Percentiles rank a stretch among this genome's conserved stretches.
Evolutionary conservation across 768 basidiomycete species (phyloP).

Genomic region (Panaeolus papilionaceus): DNA sequence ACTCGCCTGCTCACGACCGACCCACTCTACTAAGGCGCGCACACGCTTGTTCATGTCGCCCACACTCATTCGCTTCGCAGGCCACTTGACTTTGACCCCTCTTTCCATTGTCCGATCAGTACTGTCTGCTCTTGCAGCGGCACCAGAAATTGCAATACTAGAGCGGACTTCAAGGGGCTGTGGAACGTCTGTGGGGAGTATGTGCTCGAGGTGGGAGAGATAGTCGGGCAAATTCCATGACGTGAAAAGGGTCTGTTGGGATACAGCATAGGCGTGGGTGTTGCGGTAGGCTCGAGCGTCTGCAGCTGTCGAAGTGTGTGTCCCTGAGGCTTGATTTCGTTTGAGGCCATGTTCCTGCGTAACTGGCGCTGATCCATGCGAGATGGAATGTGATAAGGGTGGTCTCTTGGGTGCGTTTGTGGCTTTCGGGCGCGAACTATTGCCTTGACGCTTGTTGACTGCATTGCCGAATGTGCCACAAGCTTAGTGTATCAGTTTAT

Average conservation of each 20-base stretch:
- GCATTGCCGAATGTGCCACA: constrained; percentile 26
- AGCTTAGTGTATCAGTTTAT: constrained; percentile 17
- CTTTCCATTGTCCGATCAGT: constrained; percentile 71
- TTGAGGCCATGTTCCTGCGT: constrained; percentile 53
- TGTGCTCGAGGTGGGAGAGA: constrained; percentile 82
- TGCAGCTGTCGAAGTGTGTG: constrained; percentile 44
- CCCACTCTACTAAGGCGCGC: constrained; percentile 89
- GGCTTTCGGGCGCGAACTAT: constrained; percentile 46
- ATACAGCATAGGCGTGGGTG: constrained; percentile 80
- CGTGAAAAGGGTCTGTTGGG: constrained; percentile 79
- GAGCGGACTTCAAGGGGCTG: constrained; percentile 76
- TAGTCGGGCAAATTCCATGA: constrained; percentile 96
- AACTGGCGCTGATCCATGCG: constrained; percentile 31
- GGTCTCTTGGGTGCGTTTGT: constrained; percentile 47
- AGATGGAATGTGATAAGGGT: constrained; percentile 33
- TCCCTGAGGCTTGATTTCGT: constrained; percentile 53
- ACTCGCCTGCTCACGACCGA: constrained; percentile 85
- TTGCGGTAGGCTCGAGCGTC: constrained; percentile 77
- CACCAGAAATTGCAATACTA: constrained; percentile 35
- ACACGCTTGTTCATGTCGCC: constrained; percentile 98
- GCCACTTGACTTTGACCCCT: constrained; percentile 92
- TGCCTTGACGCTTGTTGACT: constrained; percentile 43
- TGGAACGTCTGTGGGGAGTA: constrained; percentile 80
- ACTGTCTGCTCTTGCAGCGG: constrained; percentile 51
- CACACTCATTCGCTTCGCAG: constrained; percentile 93